Evolutionary conservation across 331 rosid species (phyloP).

Genomic region (Quercus tomentella): DNA sequence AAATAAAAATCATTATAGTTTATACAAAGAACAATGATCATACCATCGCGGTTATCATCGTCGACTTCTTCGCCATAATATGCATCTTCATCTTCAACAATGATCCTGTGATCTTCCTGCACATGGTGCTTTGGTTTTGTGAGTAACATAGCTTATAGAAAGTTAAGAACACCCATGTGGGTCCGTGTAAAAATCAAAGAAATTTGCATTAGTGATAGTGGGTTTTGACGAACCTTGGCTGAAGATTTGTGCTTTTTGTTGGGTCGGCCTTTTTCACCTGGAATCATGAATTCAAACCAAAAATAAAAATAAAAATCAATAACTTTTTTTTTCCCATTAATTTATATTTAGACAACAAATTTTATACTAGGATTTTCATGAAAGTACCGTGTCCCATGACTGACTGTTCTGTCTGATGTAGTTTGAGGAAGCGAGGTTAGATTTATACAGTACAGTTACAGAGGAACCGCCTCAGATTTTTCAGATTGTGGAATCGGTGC

Average conservation of each 20-base stretch:
- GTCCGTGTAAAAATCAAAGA: not conserved
- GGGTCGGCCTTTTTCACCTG: conserved; percentile 78
- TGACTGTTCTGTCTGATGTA: not conserved
- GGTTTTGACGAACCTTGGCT: conserved; percentile 44
- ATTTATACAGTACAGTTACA: not conserved
- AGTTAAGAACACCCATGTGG: not conserved
- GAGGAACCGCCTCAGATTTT: not conserved
- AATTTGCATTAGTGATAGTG: not conserved
- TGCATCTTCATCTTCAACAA: conserved; percentile 41
- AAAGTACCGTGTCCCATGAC: not conserved
- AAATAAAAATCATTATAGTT: not conserved
- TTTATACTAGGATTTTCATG: not conserved
- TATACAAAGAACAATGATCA: not conserved
- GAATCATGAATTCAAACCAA: not conserved
- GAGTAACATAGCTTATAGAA: not conserved
- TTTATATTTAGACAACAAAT: not conserved
- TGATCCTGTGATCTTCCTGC: conserved; percentile 57
- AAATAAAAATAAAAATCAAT: too few species aligned
- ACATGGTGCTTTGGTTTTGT: not conserved
- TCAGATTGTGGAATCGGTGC: not conserved
- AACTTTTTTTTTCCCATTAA: not conserved
- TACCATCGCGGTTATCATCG: conserved; percentile 61
- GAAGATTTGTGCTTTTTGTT: conserved; percentile 57
- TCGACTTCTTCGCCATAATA: conserved; percentile 57
- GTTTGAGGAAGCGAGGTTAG: not conserved